A percentile compares a stretch with the other conserved stretches of the same genome.
Evolutionary conservation across 2,329 filamentous ascomycete genomes (phyloP).

Genomic region (Botrytis squamosa): DNA sequence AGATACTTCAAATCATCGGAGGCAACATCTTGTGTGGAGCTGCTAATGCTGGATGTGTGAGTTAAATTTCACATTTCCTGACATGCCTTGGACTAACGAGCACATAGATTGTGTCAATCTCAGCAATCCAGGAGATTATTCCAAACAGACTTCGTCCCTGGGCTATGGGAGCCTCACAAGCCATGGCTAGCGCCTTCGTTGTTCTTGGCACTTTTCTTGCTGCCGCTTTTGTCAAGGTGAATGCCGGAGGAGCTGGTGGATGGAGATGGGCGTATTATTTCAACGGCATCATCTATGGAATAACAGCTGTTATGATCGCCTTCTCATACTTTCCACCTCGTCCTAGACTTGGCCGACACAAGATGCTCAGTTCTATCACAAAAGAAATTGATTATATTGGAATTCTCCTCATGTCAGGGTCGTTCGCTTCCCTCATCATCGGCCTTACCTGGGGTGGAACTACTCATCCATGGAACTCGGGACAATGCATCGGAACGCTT

Average conservation of each 20-base stretch:
- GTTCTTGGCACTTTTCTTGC: conserved; percentile 28
- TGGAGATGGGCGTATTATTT: conserved; percentile 31
- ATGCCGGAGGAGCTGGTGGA: conserved; percentile 25
- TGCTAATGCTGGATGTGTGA: conserved; percentile 27
- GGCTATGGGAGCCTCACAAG: conserved; percentile 28
- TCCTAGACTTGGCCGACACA: conserved; percentile 25
- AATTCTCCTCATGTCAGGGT: conserved; percentile 25
- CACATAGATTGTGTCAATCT: conserved; percentile 26
- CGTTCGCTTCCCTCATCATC: conserved; percentile 24
- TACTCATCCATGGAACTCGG: conserved; percentile 54
- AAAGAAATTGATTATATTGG: conserved; percentile 26
- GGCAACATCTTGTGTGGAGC: conserved; percentile 27
- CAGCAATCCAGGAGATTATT: conserved; percentile 30
- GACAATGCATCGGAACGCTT: conserved; percentile 53
- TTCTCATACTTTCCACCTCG: conserved; percentile 27
- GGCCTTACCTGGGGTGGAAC: conserved; percentile 57
- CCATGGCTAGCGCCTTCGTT: conserved; percentile 25
- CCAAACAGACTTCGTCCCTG: conserved; percentile 27
- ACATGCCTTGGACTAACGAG: background rate
- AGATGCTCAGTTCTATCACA: conserved; percentile 22
- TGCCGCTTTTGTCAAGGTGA: conserved; percentile 24
- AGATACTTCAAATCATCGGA: conserved; percentile 23
- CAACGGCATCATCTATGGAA: conserved; percentile 26
- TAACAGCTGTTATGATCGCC: conserved; percentile 23
- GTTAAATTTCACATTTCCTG: background rate